Evolutionary conservation across 306 rosid genomes (phyloP), one percentile per base, ranked within the genome.

Genomic region (Dalbergia oliveri): DNA sequence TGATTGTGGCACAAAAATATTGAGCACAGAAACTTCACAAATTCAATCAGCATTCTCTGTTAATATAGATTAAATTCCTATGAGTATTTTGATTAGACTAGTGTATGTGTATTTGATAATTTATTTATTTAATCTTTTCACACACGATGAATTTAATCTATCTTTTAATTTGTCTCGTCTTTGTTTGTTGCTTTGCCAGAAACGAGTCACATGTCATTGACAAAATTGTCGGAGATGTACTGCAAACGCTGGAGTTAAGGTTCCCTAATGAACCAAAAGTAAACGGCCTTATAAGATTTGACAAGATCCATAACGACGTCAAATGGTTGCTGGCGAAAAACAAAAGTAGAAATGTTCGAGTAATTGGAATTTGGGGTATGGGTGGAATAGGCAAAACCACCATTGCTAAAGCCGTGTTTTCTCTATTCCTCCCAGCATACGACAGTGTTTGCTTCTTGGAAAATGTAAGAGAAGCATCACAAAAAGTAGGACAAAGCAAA

Each of bases 291-390:
- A 56, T 81, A 44, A 45, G 73, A 57, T 41, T 58, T 45, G 44
- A 66, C 1, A 0, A 66, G 7, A 5, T 18, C 15, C 44, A 13
- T 45, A 18, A 31, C 10, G 0, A 6, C 3, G 54, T 80, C 18
- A 26, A 81, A 19, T 12, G 4, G 0, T 56, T 49, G 16, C 33
- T 72, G 8, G 6, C 6, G 8, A 47, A 14, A 13, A 26, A 14
- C 12, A 31, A 44, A 18, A n/a, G 2, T 10, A 2, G 31, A 4
- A 15, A 4, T 3, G 7, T 8, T 11, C 21, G 33, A 3, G 21
- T 7, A 41, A 31, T 76, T 35, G 86, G 86, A 53, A 82, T 82
- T 14, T 76, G 81, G 77, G 86, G 86, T 0, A 81, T 81, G 71
- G 70, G 62, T 0, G 82, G 86, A 3, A 64, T 82, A 0, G 82